Conservation (phyloP, 2,329 filamentous ascomycete species). For the Stagonosporopsis chrysanthemi region DNA sequence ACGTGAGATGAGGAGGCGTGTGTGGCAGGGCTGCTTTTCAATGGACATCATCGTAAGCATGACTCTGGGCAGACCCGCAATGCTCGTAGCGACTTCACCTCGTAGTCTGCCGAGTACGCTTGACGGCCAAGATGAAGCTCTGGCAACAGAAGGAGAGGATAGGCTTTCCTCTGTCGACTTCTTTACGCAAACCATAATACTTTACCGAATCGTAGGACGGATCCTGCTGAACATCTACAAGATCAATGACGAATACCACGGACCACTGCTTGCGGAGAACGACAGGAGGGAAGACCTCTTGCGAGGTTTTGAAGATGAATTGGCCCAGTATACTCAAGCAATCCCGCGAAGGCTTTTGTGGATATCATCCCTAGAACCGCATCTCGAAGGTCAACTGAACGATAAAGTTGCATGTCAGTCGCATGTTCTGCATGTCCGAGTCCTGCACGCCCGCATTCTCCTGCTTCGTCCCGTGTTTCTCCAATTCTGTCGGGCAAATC, state of each 20-base stretch:
- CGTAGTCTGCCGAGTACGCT: conserved; percentile 6
- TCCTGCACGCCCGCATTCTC: conserved; percentile 11
- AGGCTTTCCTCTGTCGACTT: conserved; percentile 7
- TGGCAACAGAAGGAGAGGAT: background rate
- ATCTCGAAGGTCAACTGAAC: background rate
- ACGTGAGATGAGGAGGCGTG: conserved; percentile 11
- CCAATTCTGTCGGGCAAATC: background rate
- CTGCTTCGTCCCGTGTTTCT: conserved; percentile 6
- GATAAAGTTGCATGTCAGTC: conserved; percentile 1
- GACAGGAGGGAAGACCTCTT: background rate
- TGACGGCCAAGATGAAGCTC: background rate
- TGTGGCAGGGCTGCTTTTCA: conserved; percentile 18
- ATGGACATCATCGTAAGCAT: conserved; percentile 21
- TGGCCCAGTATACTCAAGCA: background rate
- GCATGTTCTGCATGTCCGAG: conserved; percentile 18
- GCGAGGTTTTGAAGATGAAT: conserved; percentile 2
- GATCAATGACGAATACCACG: conserved; percentile 3
- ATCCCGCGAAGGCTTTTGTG: conserved; percentile 4
- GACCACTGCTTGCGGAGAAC: background rate
- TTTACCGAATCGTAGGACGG: conserved; percentile 14
- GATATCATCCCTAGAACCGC: background rate
- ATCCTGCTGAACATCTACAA: conserved; percentile 16
- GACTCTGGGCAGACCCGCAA: conserved; percentile 20
- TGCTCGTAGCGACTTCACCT: conserved; percentile 10
- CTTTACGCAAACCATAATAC: conserved; percentile 11